Percentiles rank a stretch among this genome's conserved stretches.
These are phyloP conservation scores for Boletus barrowsii DNA, from an alignment of 768 basidiomycete genomes.

Conservation along the genomic window DNA sequence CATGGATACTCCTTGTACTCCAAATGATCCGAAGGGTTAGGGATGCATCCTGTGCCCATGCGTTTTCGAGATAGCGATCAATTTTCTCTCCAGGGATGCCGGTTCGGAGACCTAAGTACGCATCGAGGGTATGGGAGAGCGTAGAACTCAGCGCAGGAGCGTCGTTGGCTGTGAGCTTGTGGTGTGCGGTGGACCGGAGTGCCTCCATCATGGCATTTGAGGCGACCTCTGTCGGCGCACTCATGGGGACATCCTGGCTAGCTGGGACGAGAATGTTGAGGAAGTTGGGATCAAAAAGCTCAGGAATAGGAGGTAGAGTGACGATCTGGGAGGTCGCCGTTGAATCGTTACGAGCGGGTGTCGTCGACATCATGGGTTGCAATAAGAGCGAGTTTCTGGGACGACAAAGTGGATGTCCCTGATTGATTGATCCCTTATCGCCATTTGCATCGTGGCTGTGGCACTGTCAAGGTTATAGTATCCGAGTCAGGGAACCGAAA, in stretches of 20 bases:
- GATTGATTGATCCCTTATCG: no score
- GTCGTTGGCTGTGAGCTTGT: constrained; percentile 46
- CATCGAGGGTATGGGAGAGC: constrained; percentile 50
- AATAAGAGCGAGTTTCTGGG: no score
- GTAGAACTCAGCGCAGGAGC: constrained; percentile 55
- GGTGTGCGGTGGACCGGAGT: constrained; percentile 41
- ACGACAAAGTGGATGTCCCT: no score
- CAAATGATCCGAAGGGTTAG: constrained; percentile 67
- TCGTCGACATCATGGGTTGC: not conserved
- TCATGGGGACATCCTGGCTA: not conserved
- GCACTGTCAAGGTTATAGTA: no score
- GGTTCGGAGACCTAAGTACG: constrained; percentile 45
- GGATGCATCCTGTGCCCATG: constrained; percentile 57
- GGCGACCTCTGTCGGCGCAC: not conserved
- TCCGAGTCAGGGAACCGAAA: no score
- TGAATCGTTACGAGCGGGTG: not conserved
- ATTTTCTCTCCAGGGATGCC: constrained; percentile 23
- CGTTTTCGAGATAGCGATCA: constrained; percentile 38
- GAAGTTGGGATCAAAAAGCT: constrained; percentile 55
- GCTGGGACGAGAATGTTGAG: constrained; percentile 55
- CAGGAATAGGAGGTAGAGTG: constrained; percentile 53
- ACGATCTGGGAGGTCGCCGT: constrained; percentile 40
- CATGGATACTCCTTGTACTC: constrained; percentile 66
- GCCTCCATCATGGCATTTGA: constrained; percentile 56
- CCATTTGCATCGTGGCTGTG: no score